phyloP scores from a whole-genome alignment of 495 filamentous ascomycete genomes.

The Daldinia bambusicola region DNA sequence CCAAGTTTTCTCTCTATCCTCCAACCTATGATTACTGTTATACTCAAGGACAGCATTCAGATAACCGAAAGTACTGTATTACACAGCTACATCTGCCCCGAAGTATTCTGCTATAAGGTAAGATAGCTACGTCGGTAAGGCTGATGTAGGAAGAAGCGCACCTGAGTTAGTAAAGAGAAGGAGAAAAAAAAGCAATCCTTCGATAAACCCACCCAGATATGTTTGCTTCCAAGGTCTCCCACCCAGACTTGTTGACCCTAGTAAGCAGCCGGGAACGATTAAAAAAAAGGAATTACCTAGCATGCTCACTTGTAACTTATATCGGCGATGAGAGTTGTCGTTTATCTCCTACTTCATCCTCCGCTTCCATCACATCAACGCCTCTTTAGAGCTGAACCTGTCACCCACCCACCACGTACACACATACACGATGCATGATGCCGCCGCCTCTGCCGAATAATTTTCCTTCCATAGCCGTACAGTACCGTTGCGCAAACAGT shows the following conservation, averaged over 20 bases:
- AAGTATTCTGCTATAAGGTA: constrained; percentile 14
- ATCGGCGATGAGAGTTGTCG: constrained; percentile 33
- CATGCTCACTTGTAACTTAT: constrained; percentile 36
- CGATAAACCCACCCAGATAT: constrained; percentile 28
- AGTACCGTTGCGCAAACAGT: constrained; percentile 59
- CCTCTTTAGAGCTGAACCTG: constrained; percentile 25
- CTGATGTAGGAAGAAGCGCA: constrained; percentile 17
- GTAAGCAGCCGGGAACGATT: constrained; percentile 38
- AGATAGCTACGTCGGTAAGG: not conserved
- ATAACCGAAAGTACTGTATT: constrained; percentile 30
- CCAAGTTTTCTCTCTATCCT: constrained; percentile 20
- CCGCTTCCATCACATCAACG: constrained; percentile 24
- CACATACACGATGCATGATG: constrained; percentile 56
- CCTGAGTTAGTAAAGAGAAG: constrained; percentile 13
- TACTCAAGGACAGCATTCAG: constrained; percentile 17
- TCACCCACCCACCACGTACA: constrained; percentile 42
- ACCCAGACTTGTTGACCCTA: constrained; percentile 31
- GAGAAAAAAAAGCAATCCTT: constrained; percentile 33
- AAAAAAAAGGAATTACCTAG: constrained; percentile 25
- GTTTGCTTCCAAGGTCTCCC: constrained; percentile 37
- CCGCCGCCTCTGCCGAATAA: constrained; percentile 54
- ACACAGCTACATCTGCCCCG: constrained; percentile 25
- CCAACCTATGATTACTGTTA: constrained; percentile 15
- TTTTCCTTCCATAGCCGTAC: constrained; percentile 51
- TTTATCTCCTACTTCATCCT: constrained; percentile 37